Evolutionary conservation across 1,284 basidiomycete species (phyloP), one percentile per base, ranked within the genome.

Genomic region (Apiotrichum akiyoshidainum): DNA sequence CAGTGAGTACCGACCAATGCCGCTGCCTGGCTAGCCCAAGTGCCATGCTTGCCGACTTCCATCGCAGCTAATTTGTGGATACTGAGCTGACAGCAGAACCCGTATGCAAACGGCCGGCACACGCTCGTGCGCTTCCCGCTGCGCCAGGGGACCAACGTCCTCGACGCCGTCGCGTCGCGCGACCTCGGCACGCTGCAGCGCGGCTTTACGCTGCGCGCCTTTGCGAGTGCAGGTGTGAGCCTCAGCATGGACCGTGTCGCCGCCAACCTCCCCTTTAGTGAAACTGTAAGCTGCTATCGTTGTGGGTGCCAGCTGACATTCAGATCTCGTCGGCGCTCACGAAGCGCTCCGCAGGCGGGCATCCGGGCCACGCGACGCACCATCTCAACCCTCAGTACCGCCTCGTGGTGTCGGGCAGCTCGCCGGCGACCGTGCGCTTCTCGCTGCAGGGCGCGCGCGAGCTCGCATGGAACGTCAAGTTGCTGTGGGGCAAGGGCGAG

Each of bases 381-480:
- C 88, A 94, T 84, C 78, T 84, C 58, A 98, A 98, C 70, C 94
- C 94, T 0, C 92, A 97, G 71, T 97, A 89, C 73, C 81, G 82
- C 50, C 77, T 97, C 5, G 80, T 74, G 3, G 77, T 94, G 81
- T 46, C 49, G 55, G 21, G 37, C 22, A n/a, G 31, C 11, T 16
- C 44, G 22, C 84, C 83, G 65, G 78, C 81, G 0, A 72, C 75
- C 9, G 68, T 87, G 14, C 79, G 81, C 13, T 59, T 91, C 10
- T 79, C 80, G 2, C 73, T 87, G 35, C 82, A 85, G 59, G 84
- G 84, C 0, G 80, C 82, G 11, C 85, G 84, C 66, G 85, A 87
- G 17, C 74, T 88, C 5, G 87, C 93, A 0, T 79, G 93, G 58
- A 92, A 93, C 72, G 78, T 88, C 47, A 85, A 85, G 19, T 73